phyloP scores from a whole-genome alignment of 2,329 filamentous ascomycete genomes.

The Onygenales sp. region DNA sequence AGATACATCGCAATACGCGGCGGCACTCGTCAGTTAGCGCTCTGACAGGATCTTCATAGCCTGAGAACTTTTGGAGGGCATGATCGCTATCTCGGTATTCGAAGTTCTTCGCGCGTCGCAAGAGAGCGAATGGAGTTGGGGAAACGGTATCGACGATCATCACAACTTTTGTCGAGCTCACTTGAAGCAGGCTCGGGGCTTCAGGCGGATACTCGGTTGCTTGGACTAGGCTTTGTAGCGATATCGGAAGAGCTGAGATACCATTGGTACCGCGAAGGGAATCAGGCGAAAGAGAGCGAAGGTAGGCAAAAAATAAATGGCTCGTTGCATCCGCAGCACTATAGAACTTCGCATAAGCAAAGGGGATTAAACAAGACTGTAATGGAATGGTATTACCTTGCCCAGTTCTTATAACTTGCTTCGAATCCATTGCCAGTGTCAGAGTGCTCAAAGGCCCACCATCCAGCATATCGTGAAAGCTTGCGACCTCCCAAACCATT shows the following conservation, averaged over 20 bases:
- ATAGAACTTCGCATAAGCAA: slow-evolving; percentile 4
- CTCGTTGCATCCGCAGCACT: slow-evolving; percentile 92
- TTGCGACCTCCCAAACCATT: slow-evolving; percentile 92
- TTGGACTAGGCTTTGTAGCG: slow-evolving; percentile 78
- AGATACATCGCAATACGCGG: slow-evolving; percentile 80
- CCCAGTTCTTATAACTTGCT: slow-evolving; percentile 83
- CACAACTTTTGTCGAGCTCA: slow-evolving; percentile 75
- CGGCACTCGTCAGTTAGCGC: slow-evolving; percentile 90
- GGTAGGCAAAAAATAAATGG: slow-evolving; percentile 95
- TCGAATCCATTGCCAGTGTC: slow-evolving; percentile 89
- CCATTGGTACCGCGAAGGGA: slow-evolving; percentile 57
- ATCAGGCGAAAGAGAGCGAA: slow-evolving; percentile 81
- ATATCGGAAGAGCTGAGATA: slow-evolving; percentile 79
- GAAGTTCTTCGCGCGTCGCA: slow-evolving; percentile 88
- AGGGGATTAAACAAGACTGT: slow-evolving; percentile 5
- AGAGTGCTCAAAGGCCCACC: slow-evolving; percentile 94
- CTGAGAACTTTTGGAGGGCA: slow-evolving; percentile 75
- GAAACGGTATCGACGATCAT: slow-evolving; percentile 97
- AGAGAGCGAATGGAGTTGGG: slow-evolving; percentile 81
- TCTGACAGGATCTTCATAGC: slow-evolving; percentile 78
- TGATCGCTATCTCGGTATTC: slow-evolving; percentile 84
- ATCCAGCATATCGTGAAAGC: slow-evolving; percentile 86
- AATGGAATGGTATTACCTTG: slow-evolving; percentile 47
- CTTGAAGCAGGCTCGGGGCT: slow-evolving; percentile 64
- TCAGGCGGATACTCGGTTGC: slow-evolving; percentile 92